Percentiles rank a stretch among this genome's conserved stretches.
Conservation (phyloP, 345 rosid genomes). For the Arabidopsis suecica region DNA sequence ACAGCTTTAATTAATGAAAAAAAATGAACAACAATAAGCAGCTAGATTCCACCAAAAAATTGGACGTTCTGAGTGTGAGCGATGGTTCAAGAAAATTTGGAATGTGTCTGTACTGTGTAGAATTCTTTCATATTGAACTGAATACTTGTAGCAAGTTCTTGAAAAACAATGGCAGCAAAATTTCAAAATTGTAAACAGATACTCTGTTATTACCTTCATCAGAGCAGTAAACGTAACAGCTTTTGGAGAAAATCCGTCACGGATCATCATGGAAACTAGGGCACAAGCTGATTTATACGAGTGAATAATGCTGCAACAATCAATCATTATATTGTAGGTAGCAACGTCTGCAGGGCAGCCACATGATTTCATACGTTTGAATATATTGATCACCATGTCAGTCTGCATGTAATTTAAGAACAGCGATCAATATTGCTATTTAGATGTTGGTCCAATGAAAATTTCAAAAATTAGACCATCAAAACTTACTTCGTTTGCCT, state of each 20-base stretch:
- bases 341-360: constrained; percentile 53
- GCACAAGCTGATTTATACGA: constrained; percentile 65
- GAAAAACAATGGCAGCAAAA: not conserved
- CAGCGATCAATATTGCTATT: constrained; percentile 19
- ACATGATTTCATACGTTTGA: constrained; percentile 58
- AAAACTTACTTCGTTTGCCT: constrained; percentile 64
- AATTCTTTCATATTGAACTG: not conserved
- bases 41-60: not conserved
- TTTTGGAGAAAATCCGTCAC: constrained; percentile 64
- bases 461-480: constrained; percentile 29
- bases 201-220: constrained; percentile 57
- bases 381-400: constrained; percentile 56
- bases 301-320: constrained; percentile 60
- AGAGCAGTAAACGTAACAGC: constrained; percentile 58
- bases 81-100: not conserved
- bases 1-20: constrained; percentile 24
- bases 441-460: constrained; percentile 21
- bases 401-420: constrained; percentile 54
- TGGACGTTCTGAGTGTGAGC: constrained; percentile 4
- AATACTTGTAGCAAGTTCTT: constrained; percentile 14
- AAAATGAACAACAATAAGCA: constrained; percentile 5
- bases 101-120: not conserved
- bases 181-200: not conserved
- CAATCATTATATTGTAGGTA: constrained; percentile 77
- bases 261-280: constrained; percentile 77